Base-by-base conservation (phyloP, 805 yeast species). In the Limtongia smithiae region DNA sequence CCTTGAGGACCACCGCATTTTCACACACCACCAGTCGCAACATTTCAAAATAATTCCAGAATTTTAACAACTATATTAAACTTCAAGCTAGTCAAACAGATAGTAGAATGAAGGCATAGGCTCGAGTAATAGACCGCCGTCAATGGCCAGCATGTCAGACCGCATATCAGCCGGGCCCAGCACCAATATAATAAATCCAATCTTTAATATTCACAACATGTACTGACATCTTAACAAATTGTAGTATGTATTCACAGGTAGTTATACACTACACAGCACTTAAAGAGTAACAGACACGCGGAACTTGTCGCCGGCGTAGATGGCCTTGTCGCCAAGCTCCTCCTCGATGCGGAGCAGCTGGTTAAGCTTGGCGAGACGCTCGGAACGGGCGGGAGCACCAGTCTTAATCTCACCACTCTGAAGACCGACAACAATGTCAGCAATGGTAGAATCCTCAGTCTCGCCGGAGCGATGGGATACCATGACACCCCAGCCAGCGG, bases 391-490 rank as follows among this genome's bases (percentile, higher is more conserved):
- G 71, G 97, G 97, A 71, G 98, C 97, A 83, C 98, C 98, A 65
- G 97, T 87, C 90, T 91, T 91, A 77, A 91, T 86, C 81, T 91
- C 97, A 73, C 97, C 98, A 62, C 95, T 67, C 83, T 97, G 88
- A 74, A 91, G 81, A 80, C 97, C 97, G 67, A 93, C 98, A 68
- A 88, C 79, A 71, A 91, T 81, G 76, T 91, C 97, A 69, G 98
- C 97, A 74, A 91, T 91, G 79, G 87, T 83, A 68, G 94, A 84
- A 77, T 93, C 98, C 80, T 93, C 98, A 63, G 97, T 90, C 82
- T 91, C 98, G 79, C 98, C 98, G 66, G 97, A 90, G 83, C 98
- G 89, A 88, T 91, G 98, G 68, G 97, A 90, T 67, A 93, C 97
- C 97, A 91, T 90, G 71, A 90, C 96, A 81, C 97, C 97, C 98